phyloP scores from a whole-genome alignment of 2,329 filamentous ascomycete genomes.

The Colletotrichum melonis region DNA sequence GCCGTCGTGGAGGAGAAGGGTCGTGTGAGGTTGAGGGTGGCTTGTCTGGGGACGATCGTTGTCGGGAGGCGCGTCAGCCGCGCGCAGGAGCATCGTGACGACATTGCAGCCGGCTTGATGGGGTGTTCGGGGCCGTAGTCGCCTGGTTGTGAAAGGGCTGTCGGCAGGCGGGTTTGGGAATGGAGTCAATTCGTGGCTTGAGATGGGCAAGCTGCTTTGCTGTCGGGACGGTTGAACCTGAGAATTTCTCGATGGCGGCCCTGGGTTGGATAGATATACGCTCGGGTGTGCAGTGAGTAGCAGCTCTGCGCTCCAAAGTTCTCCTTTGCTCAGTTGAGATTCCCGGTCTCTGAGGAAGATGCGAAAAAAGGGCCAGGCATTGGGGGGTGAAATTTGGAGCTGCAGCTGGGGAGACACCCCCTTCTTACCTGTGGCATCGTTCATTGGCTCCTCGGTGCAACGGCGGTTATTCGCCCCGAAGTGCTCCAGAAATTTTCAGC shows the following conservation, averaged over 20 bases:
- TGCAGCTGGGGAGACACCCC: neutral
- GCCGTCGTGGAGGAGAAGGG: conserved; percentile 47
- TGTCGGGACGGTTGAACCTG: conserved; percentile 29
- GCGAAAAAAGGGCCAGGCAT: neutral
- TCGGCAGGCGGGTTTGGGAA: neutral
- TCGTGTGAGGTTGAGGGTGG: conserved; percentile 37
- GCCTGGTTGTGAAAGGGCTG: conserved; percentile 1
- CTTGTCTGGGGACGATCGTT: conserved; percentile 2
- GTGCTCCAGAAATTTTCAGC: conserved; percentile 31
- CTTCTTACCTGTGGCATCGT: neutral
- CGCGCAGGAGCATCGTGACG: conserved; percentile 35
- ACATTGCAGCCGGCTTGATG: conserved; percentile 22
- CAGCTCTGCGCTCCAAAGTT: neutral
- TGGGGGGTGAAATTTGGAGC: neutral
- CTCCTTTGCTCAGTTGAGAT: neutral
- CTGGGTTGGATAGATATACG: conserved; percentile 15
- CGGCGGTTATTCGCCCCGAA: conserved; percentile 28
- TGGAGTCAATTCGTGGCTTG: conserved; percentile 19
- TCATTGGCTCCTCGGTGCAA: conserved; percentile 32
- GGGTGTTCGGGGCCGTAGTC: conserved; percentile 12
- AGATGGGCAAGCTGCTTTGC: conserved; percentile 11
- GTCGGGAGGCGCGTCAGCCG: conserved; percentile 30
- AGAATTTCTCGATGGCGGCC: conserved; percentile 36
- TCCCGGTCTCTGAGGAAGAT: neutral
- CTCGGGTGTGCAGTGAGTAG: neutral